phyloP scores from a whole-genome alignment of 768 basidiomycete species.

The Podaxis mareebaensis region DNA sequence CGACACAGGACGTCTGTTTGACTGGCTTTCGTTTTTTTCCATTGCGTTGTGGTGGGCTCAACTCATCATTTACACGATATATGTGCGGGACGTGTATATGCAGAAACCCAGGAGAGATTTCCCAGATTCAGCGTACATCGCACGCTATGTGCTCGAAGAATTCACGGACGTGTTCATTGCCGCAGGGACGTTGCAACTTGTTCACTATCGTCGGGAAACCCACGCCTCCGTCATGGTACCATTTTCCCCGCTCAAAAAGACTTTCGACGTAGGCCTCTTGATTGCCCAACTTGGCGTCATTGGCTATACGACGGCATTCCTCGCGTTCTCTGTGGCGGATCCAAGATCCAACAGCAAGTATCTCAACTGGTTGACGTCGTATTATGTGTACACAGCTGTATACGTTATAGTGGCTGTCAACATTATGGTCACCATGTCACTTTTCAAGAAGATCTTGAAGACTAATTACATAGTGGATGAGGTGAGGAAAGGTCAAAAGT shows the following conservation, averaged over 20 bases:
- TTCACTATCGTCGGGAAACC: conserved; percentile 4
- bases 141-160: not conserved
- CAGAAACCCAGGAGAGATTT: not conserved
- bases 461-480: not conserved
- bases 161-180: not conserved
- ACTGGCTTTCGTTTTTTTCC: not conserved
- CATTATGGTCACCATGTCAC: not conserved
- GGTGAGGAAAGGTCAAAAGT: not conserved
- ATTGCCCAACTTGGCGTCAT: not conserved
- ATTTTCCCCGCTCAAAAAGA: not conserved
- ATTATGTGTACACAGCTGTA: not conserved
- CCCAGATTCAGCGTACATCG: conserved; percentile 1
- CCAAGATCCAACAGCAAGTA: not conserved
- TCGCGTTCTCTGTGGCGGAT: not conserved
- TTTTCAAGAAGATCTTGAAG: not conserved
- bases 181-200: not conserved
- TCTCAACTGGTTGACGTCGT: not conserved
- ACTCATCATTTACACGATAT: conserved; percentile 5
- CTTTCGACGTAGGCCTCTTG: not conserved
- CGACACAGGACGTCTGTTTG: not conserved
- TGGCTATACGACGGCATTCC: not conserved
- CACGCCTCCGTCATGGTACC: not conserved
- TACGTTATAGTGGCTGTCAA: not conserved
- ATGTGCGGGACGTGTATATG: conserved; percentile 4
- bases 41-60: conserved; percentile 7